A percentile compares a stretch with the other conserved stretches of the same genome.
Conservation (phyloP, 768 basidiomycete genomes). For the Collybiopsis confluens region DNA sequence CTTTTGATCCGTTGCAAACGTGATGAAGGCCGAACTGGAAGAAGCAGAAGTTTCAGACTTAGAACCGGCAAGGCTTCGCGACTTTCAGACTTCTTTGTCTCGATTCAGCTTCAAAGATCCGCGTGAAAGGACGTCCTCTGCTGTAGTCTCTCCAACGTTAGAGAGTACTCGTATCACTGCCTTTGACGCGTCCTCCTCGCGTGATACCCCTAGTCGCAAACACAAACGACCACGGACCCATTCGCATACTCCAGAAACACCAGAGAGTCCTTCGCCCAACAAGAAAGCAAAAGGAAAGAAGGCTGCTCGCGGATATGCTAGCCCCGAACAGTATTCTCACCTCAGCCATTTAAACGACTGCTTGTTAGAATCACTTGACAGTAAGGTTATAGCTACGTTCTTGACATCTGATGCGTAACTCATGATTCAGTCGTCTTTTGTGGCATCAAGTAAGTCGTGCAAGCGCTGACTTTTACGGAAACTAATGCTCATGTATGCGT, state of each 20-base stretch:
- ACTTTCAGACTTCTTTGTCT: no score
- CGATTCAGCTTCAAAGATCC: no score
- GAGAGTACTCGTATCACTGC: background rate
- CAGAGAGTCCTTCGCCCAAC: constrained; percentile 4
- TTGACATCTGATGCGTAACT: background rate
- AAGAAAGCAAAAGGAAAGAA: constrained; percentile 24
- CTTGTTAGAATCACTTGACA: constrained; percentile 48
- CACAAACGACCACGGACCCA: background rate
- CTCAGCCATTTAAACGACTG: constrained; percentile 49
- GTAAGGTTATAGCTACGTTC: constrained; percentile 31
- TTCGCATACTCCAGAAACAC: background rate
- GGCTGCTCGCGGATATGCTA: constrained; percentile 40
- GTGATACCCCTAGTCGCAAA: background rate
- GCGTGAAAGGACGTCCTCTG: constrained; percentile 7
- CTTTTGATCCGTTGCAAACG: no score
- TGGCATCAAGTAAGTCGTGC: constrained; percentile 83
- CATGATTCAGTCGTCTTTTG: constrained; percentile 64
- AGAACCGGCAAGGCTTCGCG: no score
- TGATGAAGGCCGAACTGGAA: no score
- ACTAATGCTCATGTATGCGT: background rate
- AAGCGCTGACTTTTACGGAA: no score
- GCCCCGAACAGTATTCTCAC: constrained; percentile 50
- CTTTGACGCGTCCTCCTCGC: no score
- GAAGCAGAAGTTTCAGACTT: no score
- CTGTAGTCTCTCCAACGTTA: constrained; percentile 5